Conservation (phyloP, 2,329 filamentous ascomycete species). For the Metarhizium robertsii region DNA sequence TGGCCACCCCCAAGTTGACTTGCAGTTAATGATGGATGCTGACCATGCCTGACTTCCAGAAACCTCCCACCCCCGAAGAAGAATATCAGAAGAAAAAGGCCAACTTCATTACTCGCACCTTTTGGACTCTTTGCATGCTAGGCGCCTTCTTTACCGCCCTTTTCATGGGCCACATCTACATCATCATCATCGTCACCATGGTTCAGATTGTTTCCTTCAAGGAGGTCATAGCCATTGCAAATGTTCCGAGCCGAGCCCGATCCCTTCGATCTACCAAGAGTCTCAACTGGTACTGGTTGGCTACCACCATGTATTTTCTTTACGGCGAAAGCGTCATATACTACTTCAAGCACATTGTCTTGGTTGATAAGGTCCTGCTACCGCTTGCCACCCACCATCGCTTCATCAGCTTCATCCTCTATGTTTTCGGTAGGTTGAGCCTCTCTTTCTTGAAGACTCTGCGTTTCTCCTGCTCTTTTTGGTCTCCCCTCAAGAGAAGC, state of each 20-base stretch:
- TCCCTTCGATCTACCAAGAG: conserved; percentile 91
- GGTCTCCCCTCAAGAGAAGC: not conserved
- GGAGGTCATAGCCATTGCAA: conserved; percentile 96
- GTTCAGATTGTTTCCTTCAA: conserved; percentile 98
- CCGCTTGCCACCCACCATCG: conserved; percentile 94
- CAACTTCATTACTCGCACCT: conserved; percentile 91
- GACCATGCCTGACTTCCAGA: conserved; percentile 23
- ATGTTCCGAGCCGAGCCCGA: conserved; percentile 83
- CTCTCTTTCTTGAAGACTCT: not conserved
- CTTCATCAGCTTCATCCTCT: conserved; percentile 98
- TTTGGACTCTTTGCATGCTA: conserved; percentile 99
- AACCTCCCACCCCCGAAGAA: conserved; percentile 30
- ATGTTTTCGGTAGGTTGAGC: conserved; percentile 73
- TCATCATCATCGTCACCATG: conserved; percentile 85
- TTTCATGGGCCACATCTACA: conserved; percentile 95
- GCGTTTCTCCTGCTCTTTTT: not conserved
- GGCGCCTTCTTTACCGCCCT: conserved; percentile 82
- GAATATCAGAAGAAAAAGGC: conserved; percentile 99
- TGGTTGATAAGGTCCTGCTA: conserved; percentile 86
- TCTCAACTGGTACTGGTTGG: conserved; percentile 98
- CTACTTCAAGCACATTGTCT: conserved; percentile 97
- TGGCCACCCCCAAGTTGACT: conserved; percentile 4
- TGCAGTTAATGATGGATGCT: conserved; percentile 4
- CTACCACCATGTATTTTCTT: conserved; percentile 98
- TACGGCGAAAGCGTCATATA: conserved; percentile 99